Percentiles rank a stretch among this genome's conserved stretches.
phyloP scores from a whole-genome alignment of 805 yeast genomes.

The Pachysolen tannophilus region DNA sequence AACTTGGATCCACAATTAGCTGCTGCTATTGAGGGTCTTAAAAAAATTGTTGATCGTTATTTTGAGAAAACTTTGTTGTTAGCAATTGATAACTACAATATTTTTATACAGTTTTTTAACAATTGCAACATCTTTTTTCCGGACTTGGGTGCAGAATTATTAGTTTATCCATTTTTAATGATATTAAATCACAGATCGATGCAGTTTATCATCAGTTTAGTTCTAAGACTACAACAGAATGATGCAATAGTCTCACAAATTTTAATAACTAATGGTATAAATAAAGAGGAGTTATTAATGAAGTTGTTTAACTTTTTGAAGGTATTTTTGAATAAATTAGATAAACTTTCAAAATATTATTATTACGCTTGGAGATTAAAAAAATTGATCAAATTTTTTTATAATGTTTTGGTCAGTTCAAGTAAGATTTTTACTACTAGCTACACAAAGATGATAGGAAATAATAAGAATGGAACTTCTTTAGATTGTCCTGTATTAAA shows the following conservation, averaged over 20 bases:
- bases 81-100: constrained; percentile 29
- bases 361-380: constrained; percentile 39
- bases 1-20: constrained; percentile 19
- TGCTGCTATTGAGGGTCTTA: constrained; percentile 23
- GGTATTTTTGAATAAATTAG: constrained; percentile 26
- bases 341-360: constrained; percentile 28
- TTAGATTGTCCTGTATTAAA: constrained; percentile 11
- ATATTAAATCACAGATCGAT: constrained; percentile 48
- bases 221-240: constrained; percentile 34
- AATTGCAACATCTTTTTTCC: constrained; percentile 19
- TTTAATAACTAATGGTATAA: constrained; percentile 23
- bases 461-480: neutral
- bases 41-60: constrained; percentile 22
- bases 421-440: constrained; percentile 24
- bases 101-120: constrained; percentile 24
- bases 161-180: constrained; percentile 40
- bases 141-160: constrained; percentile 35
- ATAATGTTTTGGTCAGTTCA: constrained; percentile 25
- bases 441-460: constrained; percentile 17
- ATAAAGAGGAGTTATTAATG: constrained; percentile 23
- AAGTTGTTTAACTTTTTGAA: constrained; percentile 25
- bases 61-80: constrained; percentile 26
- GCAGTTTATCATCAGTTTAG: constrained; percentile 49
- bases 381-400: constrained; percentile 31
- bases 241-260: constrained; percentile 26